Conservation (phyloP, 768 basidiomycete species). For the Trametes cubensis region DNA sequence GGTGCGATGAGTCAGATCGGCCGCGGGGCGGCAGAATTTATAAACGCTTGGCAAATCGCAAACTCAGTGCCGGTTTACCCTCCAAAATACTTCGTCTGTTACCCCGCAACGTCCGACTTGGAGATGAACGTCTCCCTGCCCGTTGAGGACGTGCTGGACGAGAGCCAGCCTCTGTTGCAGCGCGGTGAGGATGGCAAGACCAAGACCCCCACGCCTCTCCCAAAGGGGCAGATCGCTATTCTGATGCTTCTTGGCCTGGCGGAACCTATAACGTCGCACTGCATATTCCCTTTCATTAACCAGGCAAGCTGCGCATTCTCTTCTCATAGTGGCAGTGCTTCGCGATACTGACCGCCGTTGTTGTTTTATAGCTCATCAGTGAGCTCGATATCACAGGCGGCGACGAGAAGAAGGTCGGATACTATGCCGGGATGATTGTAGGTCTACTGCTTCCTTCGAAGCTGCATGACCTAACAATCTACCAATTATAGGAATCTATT, state of each 20-base stretch:
- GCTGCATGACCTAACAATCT: background rate
- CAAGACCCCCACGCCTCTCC: slow-evolving; percentile 43
- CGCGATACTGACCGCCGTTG: background rate
- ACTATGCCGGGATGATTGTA: slow-evolving; percentile 54
- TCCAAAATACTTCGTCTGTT: no score
- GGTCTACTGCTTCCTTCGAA: slow-evolving; percentile 22
- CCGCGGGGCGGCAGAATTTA: no score
- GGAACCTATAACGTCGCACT: slow-evolving; percentile 51
- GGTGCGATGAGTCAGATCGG: no score
- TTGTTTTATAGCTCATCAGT: slow-evolving; percentile 40
- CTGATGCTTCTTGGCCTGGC: slow-evolving; percentile 46
- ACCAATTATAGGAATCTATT: slow-evolving; percentile 45
- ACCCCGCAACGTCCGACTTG: background rate
- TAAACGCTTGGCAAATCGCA: no score
- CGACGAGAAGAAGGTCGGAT: slow-evolving; percentile 48
- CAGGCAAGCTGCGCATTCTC: slow-evolving; percentile 35
- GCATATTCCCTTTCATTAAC: slow-evolving; percentile 55
- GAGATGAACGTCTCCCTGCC: background rate
- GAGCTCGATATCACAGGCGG: slow-evolving; percentile 46
- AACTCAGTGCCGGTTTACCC: no score
- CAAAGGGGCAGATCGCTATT: slow-evolving; percentile 47
- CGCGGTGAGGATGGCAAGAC: background rate
- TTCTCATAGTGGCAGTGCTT: background rate
- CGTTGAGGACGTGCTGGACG: slow-evolving; percentile 3
- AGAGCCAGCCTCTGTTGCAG: slow-evolving; percentile 3